These are phyloP conservation scores for Globisporangium middletonii DNA, from an alignment of 352 stramenopile genomes.

Conservation along the genomic window DNA sequence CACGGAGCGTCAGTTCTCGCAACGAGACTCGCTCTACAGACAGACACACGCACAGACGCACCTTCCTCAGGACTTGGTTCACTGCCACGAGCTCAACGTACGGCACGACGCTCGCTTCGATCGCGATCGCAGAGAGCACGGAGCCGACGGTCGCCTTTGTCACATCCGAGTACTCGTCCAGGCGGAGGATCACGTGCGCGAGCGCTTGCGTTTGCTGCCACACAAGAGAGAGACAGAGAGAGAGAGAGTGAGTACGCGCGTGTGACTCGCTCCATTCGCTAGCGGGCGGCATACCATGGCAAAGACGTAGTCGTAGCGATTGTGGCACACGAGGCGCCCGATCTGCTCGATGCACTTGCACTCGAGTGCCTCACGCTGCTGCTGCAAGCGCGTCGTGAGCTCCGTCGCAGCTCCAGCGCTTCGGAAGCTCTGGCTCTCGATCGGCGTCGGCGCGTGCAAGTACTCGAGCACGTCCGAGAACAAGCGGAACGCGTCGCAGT, in stretches of 20 bases:
- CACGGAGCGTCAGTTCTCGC: too few relatives aligned
- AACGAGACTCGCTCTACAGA: not conserved
- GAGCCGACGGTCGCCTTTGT: constrained; percentile 46
- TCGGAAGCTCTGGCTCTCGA: constrained; percentile 2
- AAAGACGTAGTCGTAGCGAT: constrained; percentile 46
- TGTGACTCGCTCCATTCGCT: not conserved
- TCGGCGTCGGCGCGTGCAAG: constrained; percentile 17
- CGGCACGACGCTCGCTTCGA: constrained; percentile 54
- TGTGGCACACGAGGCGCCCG: constrained; percentile 34
- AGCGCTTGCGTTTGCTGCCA: constrained; percentile 36
- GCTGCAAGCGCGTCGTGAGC: not conserved
- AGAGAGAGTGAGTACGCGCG: not conserved
- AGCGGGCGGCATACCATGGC: constrained; percentile 26
- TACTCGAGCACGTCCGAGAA: constrained; percentile 39
- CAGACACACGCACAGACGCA: constrained; percentile 1
- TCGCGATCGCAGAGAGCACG: constrained; percentile 47
- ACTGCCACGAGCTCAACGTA: constrained; percentile 38
- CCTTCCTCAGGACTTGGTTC: constrained; percentile 24
- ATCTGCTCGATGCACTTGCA: constrained; percentile 46
- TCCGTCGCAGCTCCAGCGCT: not conserved
- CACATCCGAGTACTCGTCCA: constrained; percentile 42
- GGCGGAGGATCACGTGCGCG: constrained; percentile 24
- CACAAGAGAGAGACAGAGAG: not conserved
- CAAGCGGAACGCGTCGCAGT: constrained; percentile 41
- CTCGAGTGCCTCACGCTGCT: constrained; percentile 22